These are phyloP conservation scores for Verticillium zaregamsianum DNA, from an alignment of 2,329 filamentous ascomycete species.

Conservation along the genomic window DNA sequence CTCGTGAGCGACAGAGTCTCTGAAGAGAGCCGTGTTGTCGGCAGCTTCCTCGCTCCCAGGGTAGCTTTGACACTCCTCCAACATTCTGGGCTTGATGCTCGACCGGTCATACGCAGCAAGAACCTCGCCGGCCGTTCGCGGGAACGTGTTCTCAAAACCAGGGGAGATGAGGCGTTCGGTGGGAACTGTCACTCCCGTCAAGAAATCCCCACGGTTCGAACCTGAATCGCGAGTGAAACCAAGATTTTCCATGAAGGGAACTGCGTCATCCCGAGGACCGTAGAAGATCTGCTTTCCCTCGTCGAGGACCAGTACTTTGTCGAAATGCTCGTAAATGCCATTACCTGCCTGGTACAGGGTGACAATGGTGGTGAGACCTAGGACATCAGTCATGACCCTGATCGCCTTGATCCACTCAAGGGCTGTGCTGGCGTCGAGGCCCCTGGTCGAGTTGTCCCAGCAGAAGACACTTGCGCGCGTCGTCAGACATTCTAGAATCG, in stretches of 20 bases:
- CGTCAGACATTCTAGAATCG: conserved; percentile 61
- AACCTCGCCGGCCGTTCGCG: conserved; percentile 59
- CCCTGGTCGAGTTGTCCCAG: conserved; percentile 65
- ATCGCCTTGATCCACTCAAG: conserved; percentile 56
- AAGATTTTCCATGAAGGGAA: conserved; percentile 61
- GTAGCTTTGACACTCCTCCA: neutral
- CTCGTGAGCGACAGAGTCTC: neutral
- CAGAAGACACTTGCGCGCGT: conserved; percentile 56
- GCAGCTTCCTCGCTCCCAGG: neutral
- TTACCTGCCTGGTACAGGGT: conserved; percentile 69
- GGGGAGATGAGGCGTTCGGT: conserved; percentile 57
- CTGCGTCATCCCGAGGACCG: conserved; percentile 56
- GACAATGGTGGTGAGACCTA: conserved; percentile 60
- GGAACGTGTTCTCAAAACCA: conserved; percentile 52
- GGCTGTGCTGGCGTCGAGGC: conserved; percentile 62
- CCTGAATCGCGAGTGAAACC: conserved; percentile 49
- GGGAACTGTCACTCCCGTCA: conserved; percentile 63
- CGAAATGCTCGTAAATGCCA: conserved; percentile 62
- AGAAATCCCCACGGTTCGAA: conserved; percentile 63
- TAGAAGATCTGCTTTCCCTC: conserved; percentile 63
- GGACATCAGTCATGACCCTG: conserved; percentile 57
- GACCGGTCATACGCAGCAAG: neutral
- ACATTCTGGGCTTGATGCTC: neutral
- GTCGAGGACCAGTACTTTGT: conserved; percentile 74
- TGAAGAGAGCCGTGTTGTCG: neutral